phyloP scores from a whole-genome alignment of 2,329 filamentous ascomycete genomes.

The Aspergillus japonicus region DNA sequence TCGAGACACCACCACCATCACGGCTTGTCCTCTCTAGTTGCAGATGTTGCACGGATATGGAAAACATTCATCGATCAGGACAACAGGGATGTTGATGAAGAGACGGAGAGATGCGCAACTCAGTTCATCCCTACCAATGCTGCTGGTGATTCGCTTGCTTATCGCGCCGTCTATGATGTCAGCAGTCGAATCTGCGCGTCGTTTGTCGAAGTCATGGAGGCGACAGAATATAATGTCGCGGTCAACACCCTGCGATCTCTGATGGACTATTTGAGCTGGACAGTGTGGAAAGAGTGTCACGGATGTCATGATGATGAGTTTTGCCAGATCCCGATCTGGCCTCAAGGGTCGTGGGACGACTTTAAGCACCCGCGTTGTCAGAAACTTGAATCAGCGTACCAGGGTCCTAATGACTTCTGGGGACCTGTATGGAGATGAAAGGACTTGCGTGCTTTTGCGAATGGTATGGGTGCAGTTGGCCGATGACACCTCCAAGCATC shows the following conservation, averaged over 20 bases:
- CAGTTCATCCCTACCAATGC: not conserved
- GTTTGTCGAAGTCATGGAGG: not conserved
- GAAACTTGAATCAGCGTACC: not conserved
- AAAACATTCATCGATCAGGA: not conserved
- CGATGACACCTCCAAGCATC: too few species aligned
- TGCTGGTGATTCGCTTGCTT: not conserved
- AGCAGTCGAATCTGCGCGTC: not conserved
- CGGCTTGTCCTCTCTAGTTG: not conserved
- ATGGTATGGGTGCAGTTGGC: too few species aligned
- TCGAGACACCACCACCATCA: not conserved
- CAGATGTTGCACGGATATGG: not conserved
- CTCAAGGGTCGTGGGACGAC: not conserved
- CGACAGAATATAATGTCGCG: not conserved
- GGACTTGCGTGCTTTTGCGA: not conserved
- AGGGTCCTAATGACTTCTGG: not conserved
- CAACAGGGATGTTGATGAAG: not conserved
- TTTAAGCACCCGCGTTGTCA: not conserved
- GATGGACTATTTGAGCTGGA: not conserved
- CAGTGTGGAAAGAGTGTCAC: not conserved
- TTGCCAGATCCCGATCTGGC: not conserved
- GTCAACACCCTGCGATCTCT: not conserved
- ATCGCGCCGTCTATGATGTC: not conserved
- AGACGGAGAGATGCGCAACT: not conserved
- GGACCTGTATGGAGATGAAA: not conserved
- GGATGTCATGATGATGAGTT: constrained; percentile 1